Evolutionary conservation across 2,329 filamentous ascomycete species (phyloP).

Genomic region (Lecanoromycetidae sp.): DNA sequence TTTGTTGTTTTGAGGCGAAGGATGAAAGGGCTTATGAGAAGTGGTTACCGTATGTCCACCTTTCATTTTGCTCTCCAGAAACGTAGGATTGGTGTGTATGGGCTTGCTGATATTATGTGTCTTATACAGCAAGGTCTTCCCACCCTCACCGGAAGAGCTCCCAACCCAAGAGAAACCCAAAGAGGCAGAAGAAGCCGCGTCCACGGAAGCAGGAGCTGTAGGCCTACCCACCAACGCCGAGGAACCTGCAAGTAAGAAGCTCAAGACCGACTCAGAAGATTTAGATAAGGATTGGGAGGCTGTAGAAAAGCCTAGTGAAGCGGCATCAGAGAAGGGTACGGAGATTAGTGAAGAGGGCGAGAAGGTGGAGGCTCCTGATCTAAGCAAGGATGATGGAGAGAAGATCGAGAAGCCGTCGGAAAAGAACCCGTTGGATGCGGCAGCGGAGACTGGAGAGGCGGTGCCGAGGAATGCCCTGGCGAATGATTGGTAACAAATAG

Average conservation of each 20-base stretch:
- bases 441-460: background rate
- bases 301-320: conserved; percentile 22
- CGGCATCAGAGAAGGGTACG: conserved; percentile 1
- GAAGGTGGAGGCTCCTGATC: conserved; percentile 1
- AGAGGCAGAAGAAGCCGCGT: conserved; percentile 21
- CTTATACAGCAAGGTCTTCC: conserved; percentile 36
- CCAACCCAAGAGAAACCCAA: conserved; percentile 19
- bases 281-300: conserved; percentile 31
- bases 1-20: conserved; percentile 71
- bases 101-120: background rate
- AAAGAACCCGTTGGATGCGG: background rate
- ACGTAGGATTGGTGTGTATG: background rate
- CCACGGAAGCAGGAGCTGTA: conserved; percentile 19
- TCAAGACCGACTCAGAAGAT: conserved; percentile 27
- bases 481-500: conserved; percentile 7
- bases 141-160: conserved; percentile 31
- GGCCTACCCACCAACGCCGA: conserved; percentile 35
- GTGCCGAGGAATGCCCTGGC: background rate
- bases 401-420: conserved; percentile 7
- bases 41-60: conserved; percentile 57
- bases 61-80: no score
- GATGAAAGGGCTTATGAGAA: conserved; percentile 63
- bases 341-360: conserved; percentile 10
- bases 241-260: conserved; percentile 36
- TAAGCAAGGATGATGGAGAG: conserved; percentile 9